Base-by-base conservation (phyloP, 495 filamentous ascomycete species). In the Neurospora tetraspora region DNA sequence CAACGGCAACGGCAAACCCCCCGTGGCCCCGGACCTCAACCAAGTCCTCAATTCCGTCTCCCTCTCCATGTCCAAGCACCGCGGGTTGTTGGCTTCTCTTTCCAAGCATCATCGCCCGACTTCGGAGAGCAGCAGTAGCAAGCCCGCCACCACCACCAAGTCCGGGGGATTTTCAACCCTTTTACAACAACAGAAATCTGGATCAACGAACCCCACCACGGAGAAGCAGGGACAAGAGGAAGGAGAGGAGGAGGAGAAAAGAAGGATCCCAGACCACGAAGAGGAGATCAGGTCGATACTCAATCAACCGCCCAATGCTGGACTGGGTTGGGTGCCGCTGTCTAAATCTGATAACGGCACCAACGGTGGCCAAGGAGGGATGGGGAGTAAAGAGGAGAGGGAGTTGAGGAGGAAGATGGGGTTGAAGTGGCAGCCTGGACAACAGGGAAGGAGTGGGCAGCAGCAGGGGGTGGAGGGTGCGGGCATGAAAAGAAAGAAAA, bases 41-140 rank as follows among this genome's bases (percentile, higher is more conserved):
- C 72, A 78, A 36, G 73, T 77, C 70, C 77, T 82, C 78, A 83
- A 84, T 78, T 78, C 77, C 45, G 79, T 84, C 69, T 75, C 71
- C 68, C 71, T 78, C 31, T 36, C 43, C 73, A 43, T 74, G 11
- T 20, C 76, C 68, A 74, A 75, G 31, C 71, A 71, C 71, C 59
- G 71, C 10, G 39, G 45, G 11, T 11, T 78, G 40, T 37, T 75
- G 68, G 68, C 74, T 39, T 47, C 74, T 39, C 61, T 74, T 23
- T 70, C 73, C 45, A 72, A 71, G 10, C 73, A 72, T 47, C 73
- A 72, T 47, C 36, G 39, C 74, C 39, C 72, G 37, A 39, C 69
- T 72, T 59, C 75, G 68, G n/a, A 34, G 31, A 34, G 31, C 31
- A 34, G 31, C 0, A 34, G 31, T 34, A 34, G 31, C 31, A 34